These are phyloP conservation scores for Cryptosporidium sp. DNA, from an alignment of 169 alveolate species.

Conservation along the genomic window DNA sequence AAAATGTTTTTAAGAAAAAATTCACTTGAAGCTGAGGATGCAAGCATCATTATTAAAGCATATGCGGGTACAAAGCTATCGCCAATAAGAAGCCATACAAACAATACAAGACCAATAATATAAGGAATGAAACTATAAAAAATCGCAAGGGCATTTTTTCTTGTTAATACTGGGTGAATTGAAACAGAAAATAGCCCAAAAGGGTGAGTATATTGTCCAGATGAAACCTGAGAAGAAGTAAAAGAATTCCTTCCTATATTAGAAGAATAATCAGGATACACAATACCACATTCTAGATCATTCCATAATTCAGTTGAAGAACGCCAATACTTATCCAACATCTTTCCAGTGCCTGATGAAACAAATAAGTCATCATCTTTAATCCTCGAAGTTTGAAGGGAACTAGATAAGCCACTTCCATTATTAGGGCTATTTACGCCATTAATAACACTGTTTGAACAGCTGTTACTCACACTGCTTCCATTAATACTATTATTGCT, in stretches of 20 bases:
- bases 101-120: constrained; percentile 59
- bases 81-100: constrained; percentile 58
- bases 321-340: constrained; percentile 49
- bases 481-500: background rate
- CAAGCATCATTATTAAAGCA: constrained; percentile 70
- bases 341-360: constrained; percentile 7
- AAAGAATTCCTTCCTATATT: constrained; percentile 27
- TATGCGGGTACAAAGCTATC: constrained; percentile 67
- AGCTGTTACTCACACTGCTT: background rate
- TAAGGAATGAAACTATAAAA: constrained; percentile 73
- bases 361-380: constrained; percentile 16
- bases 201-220: constrained; percentile 53
- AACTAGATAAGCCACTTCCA: background rate
- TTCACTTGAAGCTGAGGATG: constrained; percentile 72
- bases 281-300: constrained; percentile 70
- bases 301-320: constrained; percentile 66
- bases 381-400: background rate
- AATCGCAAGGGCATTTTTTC: constrained; percentile 68
- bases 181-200: constrained; percentile 69
- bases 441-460: background rate
- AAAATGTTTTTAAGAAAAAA: constrained; percentile 74
- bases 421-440: background rate
- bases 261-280: constrained; percentile 60
- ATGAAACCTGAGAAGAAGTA: constrained; percentile 10
- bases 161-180: constrained; percentile 70